Evolutionary conservation across 768 basidiomycete genomes (phyloP).

Genomic region (Trametes elegans): DNA sequence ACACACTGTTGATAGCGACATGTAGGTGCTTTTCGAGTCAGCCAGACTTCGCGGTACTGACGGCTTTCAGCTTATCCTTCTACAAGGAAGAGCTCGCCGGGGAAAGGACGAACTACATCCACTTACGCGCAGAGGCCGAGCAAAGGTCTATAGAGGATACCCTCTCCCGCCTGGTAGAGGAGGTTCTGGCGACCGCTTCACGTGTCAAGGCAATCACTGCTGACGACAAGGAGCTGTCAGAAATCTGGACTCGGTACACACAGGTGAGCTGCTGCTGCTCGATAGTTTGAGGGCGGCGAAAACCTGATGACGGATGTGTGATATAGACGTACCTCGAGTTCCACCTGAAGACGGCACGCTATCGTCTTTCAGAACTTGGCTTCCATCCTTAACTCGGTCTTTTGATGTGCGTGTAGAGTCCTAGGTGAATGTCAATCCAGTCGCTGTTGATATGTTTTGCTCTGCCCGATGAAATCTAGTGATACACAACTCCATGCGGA

Average conservation of each 20-base stretch:
- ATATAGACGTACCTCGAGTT: background rate
- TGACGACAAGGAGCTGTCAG: constrained; percentile 6
- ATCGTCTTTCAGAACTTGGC: background rate
- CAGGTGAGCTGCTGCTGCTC: background rate
- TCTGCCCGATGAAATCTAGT: too few species aligned
- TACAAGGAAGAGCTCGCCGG: constrained; percentile 10
- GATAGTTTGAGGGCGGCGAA: background rate
- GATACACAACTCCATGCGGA: too few species aligned
- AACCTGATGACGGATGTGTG: background rate
- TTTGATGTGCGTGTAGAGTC: too few species aligned
- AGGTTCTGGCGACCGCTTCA: background rate
- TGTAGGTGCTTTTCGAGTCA: too few species aligned
- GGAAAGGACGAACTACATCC: constrained; percentile 5
- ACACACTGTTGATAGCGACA: too few species aligned
- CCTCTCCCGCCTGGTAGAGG: background rate
- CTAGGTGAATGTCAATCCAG: too few species aligned
- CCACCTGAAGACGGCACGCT: background rate
- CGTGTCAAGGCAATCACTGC: background rate
- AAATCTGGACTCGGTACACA: background rate
- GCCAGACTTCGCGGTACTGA: background rate
- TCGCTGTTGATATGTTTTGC: too few species aligned
- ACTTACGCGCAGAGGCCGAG: background rate
- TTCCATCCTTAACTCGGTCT: background rate
- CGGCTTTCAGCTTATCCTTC: constrained; percentile 14
- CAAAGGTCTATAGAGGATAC: background rate